Percentiles rank a stretch among this genome's conserved stretches.
Evolutionary conservation across 768 basidiomycete genomes (phyloP).

Genomic region (Steccherinum ochraceum): DNA sequence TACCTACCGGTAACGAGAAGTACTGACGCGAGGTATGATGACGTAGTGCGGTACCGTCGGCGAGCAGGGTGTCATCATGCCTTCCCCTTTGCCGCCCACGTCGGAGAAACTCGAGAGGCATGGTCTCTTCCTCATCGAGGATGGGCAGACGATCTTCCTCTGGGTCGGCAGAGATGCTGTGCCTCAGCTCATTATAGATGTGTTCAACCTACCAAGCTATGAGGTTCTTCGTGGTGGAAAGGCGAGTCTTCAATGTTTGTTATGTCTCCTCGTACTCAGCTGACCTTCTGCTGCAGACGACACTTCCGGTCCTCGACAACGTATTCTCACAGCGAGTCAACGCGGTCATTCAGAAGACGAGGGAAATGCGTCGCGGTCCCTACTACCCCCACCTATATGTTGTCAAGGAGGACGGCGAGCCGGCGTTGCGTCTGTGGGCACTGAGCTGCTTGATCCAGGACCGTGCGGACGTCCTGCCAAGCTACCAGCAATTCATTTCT

Average conservation of each 20-base stretch:
- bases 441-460: conserved; percentile 93
- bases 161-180: conserved; percentile 99
- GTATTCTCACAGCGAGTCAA: conserved; percentile 94
- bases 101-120: conserved; percentile 95
- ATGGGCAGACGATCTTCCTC: conserved; percentile 95
- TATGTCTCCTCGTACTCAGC: neutral
- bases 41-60: conserved; percentile 83
- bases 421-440: conserved; percentile 91
- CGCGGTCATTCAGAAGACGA: conserved; percentile 88
- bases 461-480: conserved; percentile 88
- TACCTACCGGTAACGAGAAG: neutral
- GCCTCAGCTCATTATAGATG: conserved; percentile 90
- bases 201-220: conserved; percentile 86
- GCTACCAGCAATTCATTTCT: conserved; percentile 91
- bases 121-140: conserved; percentile 94
- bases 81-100: conserved; percentile 82
- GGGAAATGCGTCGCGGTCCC: conserved; percentile 88
- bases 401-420: conserved; percentile 98
- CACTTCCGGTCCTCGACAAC: conserved; percentile 87
- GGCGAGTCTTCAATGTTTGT: conserved; percentile 47
- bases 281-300: conserved; percentile 45
- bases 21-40: too few species aligned
- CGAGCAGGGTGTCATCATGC: conserved; percentile 83
- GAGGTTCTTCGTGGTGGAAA: conserved; percentile 91
- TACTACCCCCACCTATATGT: conserved; percentile 94